Evolutionary conservation across 2,329 filamentous ascomycete genomes (phyloP), one percentile per base, ranked within the genome.

Genomic region (Penicillium corylophilum): DNA sequence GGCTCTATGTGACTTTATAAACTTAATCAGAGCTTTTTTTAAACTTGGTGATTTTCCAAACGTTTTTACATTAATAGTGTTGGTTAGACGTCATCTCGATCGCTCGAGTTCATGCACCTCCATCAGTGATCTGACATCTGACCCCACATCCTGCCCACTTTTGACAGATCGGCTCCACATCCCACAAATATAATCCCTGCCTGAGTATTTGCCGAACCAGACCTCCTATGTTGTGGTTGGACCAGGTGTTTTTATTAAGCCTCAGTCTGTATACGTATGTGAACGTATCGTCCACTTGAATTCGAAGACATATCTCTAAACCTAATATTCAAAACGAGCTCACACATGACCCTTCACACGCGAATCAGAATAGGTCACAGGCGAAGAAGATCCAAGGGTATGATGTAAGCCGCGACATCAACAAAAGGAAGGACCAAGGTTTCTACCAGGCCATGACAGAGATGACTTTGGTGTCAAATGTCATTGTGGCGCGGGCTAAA

Each of bases 41-140:
- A n/a, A n/a, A n/a, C n/a, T n/a, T n/a, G n/a, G n/a, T n/a, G n/a
- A n/a, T n/a, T n/a, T n/a, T n/a, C n/a, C n/a, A n/a, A n/a, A n/a
- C n/a, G n/a, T n/a, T n/a, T n/a, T n/a, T n/a, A n/a, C n/a, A n/a
- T n/a, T 10, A 42, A 33, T 53, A 8, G 57, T 46, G 38, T 50
- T 47, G 24, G 50, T 55, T 62, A 62, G 58, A 62, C 50, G n/a
- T 62, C 42, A 51, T 41, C 40, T 54, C 41, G 43, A 52, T 54
- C 54, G 39, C 50, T 57, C 44, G 43, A 56, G 39, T 59, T 53
- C 51, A 56, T 56, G 46, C 46, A 53, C 28, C 44, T 22, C 15
- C 28, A 16, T 23, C 35, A 24, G 45, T 51, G 45, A 58, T 56
- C 48, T 51, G 53, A 53, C 48, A 10, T 28, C 26, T 9, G 26